Conservation (phyloP, 2,329 filamentous ascomycete species). For the Xylaria sp. region DNA sequence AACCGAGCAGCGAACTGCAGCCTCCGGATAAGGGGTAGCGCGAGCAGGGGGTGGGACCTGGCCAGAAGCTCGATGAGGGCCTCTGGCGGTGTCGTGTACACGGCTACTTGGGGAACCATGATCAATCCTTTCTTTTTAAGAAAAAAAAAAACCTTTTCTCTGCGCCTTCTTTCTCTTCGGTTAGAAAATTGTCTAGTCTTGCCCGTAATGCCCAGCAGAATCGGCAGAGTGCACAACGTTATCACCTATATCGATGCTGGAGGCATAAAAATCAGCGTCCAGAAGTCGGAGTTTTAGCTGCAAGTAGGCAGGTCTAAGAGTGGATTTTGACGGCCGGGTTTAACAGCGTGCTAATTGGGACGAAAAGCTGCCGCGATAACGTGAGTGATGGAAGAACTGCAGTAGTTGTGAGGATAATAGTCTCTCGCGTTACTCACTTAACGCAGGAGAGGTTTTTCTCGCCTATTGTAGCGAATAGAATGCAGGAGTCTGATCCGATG, state of each 20-base stretch:
- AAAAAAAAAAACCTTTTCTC: too few species aligned
- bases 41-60: slow-evolving; percentile 64
- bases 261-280: background rate
- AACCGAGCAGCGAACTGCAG: slow-evolving; percentile 67
- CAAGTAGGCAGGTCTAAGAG: background rate
- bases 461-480: background rate
- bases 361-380: background rate
- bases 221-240: background rate
- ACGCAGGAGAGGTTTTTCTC: background rate
- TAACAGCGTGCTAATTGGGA: background rate
- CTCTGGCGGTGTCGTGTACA: slow-evolving; percentile 49
- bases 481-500: background rate
- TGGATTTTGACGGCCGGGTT: background rate
- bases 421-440: background rate
- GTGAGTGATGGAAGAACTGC: background rate
- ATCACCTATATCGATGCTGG: background rate
- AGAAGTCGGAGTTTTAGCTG: background rate
- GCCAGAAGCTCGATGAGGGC: slow-evolving; percentile 60
- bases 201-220: background rate
- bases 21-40: slow-evolving; percentile 70
- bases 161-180: background rate
- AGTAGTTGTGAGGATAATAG: background rate
- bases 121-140: background rate
- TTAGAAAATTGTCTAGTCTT: background rate
- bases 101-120: slow-evolving; percentile 35